Conservation (phyloP, 1,139 yeast species). For the Yamadazyma buinensis region DNA sequence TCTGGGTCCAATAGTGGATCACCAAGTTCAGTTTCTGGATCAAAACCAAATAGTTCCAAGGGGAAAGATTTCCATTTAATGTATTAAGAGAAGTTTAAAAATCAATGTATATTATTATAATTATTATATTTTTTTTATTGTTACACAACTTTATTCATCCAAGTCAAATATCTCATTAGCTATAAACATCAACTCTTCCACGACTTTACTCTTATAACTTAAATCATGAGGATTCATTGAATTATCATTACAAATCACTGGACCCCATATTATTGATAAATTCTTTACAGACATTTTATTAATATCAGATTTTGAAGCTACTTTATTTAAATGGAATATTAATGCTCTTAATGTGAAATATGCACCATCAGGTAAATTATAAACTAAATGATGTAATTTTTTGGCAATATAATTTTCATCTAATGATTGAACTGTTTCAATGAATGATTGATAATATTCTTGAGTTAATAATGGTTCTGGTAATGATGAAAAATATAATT, state of each 20-base stretch:
- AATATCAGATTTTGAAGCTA: slow-evolving; percentile 56
- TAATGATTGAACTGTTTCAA: slow-evolving; percentile 67
- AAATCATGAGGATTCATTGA: slow-evolving; percentile 71
- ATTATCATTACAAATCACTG: slow-evolving; percentile 68
- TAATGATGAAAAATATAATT: slow-evolving; percentile 60
- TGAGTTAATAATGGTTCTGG: slow-evolving; percentile 70
- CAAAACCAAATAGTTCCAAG: no score
- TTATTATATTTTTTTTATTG: no score
- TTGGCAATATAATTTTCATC: slow-evolving; percentile 57
- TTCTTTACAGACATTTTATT: slow-evolving; percentile 82
- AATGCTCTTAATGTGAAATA: slow-evolving; percentile 86
- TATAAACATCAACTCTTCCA: slow-evolving; percentile 78
- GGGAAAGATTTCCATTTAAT: slow-evolving; percentile 8
- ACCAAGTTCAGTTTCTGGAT: no score
- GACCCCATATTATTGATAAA: slow-evolving; percentile 92
- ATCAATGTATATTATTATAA: no score
- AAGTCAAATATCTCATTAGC: slow-evolving; percentile 89
- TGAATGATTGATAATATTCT: slow-evolving; percentile 52
- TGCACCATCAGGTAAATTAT: slow-evolving; percentile 89
- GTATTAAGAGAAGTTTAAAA: slow-evolving; percentile 10
- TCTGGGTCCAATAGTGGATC: no score
- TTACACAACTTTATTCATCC: slow-evolving; percentile 34
- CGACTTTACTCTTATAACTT: slow-evolving; percentile 73
- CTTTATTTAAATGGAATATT: slow-evolving; percentile 77
- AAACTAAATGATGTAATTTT: slow-evolving; percentile 81